phyloP scores from a whole-genome alignment of 176 grass and related monocot genomes.

The Puccinellia tenuiflora region DNA sequence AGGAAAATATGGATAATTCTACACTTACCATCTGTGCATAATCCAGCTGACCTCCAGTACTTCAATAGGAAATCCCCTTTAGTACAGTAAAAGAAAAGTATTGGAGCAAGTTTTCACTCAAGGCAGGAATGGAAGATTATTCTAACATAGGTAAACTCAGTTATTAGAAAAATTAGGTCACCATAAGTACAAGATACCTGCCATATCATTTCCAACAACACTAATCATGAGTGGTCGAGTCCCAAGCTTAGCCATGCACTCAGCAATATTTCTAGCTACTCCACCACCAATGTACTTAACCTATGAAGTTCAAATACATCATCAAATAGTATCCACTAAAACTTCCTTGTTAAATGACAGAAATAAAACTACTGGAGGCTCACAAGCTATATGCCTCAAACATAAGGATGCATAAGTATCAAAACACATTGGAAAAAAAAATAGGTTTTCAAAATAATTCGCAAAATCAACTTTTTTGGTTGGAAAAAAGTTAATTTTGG shows the following conservation, averaged over 20 bases:
- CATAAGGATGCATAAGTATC: background rate
- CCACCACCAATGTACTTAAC: conserved; percentile 75
- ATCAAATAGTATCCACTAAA: background rate
- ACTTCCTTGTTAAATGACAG: background rate
- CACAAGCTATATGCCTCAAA: background rate
- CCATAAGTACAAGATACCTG: conserved; percentile 45
- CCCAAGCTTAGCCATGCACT: conserved; percentile 94
- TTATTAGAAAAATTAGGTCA: conserved; percentile 15
- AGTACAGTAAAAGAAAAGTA: background rate
- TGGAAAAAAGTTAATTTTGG: background rate
- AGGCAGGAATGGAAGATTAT: conserved; percentile 4
- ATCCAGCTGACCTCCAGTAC: conserved; percentile 66
- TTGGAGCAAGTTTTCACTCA: conserved; percentile 32
- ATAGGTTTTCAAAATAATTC: background rate
- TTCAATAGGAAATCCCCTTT: conserved; percentile 75
- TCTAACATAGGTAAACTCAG: conserved; percentile 3
- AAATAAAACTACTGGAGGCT: conserved; percentile 5
- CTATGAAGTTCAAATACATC: conserved; percentile 27
- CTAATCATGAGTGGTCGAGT: conserved; percentile 79
- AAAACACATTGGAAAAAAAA: background rate
- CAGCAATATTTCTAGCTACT: conserved; percentile 93
- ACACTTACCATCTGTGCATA: conserved; percentile 66
- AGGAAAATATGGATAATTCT: background rate
- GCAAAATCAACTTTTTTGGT: background rate
- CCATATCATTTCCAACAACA: conserved; percentile 78